Base-by-base conservation (phyloP, 2,329 filamentous ascomycete genomes). In the Epichloe brachyelytri region DNA sequence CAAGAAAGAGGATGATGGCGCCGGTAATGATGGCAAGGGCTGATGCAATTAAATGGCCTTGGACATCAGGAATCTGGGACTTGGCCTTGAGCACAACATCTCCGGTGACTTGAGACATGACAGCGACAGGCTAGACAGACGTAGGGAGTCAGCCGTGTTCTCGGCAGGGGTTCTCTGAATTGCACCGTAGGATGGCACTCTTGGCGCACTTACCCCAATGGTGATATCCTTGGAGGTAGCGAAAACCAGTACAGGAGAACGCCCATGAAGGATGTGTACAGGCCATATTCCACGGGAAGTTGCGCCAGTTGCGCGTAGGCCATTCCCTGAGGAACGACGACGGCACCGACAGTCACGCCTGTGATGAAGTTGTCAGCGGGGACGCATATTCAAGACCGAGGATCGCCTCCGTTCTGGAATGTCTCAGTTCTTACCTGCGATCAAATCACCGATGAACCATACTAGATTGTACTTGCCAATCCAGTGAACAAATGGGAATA, bases 161-260 rank as follows among this genome's bases (percentile, higher is more conserved):
- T 37, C 12, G 52, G 51, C n/a, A 36, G 10, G 15, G 37, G 17
- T 41, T 41, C 39, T 41, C 17, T 20, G 15, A 37, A 26, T 34
- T 30, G 12, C 33, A 14, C 12, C 34, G 3, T 17, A 36, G 22
- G 10, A 48, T 26, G 26, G 17, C 43, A 34, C 2, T 33, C 41
- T 41, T 20, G 46, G 8, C 19, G 3, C 4, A 75, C 80, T 69
- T 73, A 85, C 82, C 39, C 88, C 88, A 56, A 94, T 93, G 17
- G 88, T 93, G 63, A 95, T 94, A 68, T 77, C 74, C 59, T 97
- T 97, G 22, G 90, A 96, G 0, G 91, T 97, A 39, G 90, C 91
- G 63, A 97, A 97, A 95, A 90, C 91, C 91, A 97, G 69, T 97
- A 97, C 59, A 95, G 76, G 55, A 95, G 68, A 19, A 96, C 90